Percentiles rank a stretch among this genome's conserved stretches.
phyloP scores from a whole-genome alignment of 805 yeast species.

The Monosporozyma siamensis region DNA sequence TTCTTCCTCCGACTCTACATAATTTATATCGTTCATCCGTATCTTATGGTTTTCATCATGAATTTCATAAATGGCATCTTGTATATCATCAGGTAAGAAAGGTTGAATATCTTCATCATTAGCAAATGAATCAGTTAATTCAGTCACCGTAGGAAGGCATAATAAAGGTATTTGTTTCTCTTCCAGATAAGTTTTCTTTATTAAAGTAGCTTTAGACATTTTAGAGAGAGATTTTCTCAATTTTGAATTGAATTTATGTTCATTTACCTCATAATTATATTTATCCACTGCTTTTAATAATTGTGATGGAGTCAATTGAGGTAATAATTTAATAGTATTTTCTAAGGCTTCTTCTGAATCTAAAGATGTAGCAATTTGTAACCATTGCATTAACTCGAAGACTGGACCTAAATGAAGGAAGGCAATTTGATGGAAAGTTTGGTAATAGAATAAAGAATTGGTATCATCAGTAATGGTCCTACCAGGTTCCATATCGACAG shows the following conservation, averaged over 20 bases:
- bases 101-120: conserved; percentile 58
- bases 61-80: conserved; percentile 65
- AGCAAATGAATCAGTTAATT: conserved; percentile 68
- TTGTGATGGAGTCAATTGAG: conserved; percentile 57
- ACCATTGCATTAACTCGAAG: conserved; percentile 77
- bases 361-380: conserved; percentile 73
- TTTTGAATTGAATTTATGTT: conserved; percentile 51
- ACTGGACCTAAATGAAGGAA: conserved; percentile 60
- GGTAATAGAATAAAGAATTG: conserved; percentile 52
- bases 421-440: conserved; percentile 55
- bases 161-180: conserved; percentile 47
- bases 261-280: conserved; percentile 80
- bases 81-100: conserved; percentile 53
- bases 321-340: conserved; percentile 44
- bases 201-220: conserved; percentile 13
- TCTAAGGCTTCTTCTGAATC: conserved; percentile 55
- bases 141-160: conserved; percentile 62
- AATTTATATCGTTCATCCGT: conserved; percentile 17
- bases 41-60: conserved; percentile 35
- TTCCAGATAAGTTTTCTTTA: conserved; percentile 31
- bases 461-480: conserved; percentile 11
- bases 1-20: conserved; percentile 10
- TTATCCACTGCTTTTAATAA: conserved; percentile 59
- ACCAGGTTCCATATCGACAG: conserved; percentile 9
- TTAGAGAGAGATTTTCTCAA: conserved; percentile 31